phyloP scores from a whole-genome alignment of 2,329 filamentous ascomycete genomes.

The Cyphellophora europaea region DNA sequence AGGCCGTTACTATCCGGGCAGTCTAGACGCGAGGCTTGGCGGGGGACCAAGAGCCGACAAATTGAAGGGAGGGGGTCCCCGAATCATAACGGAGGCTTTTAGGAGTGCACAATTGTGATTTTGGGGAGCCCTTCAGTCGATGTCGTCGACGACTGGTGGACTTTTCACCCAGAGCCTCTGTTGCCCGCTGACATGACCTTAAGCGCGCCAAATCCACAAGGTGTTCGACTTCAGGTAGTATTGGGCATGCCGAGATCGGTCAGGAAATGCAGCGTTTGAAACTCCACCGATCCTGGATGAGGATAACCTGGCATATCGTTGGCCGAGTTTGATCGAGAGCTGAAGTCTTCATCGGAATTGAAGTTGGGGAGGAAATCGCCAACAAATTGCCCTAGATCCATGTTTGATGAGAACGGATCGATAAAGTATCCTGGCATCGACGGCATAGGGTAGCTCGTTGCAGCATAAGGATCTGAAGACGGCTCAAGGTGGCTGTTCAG shows the following conservation, averaged over 20 bases:
- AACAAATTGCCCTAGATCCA: background rate
- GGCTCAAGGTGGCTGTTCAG: background rate
- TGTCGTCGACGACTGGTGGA: too few relatives aligned
- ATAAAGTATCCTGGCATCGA: background rate
- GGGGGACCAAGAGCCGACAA: too few relatives aligned
- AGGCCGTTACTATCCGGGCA: too few relatives aligned
- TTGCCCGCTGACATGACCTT: too few relatives aligned
- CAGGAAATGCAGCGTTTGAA: background rate
- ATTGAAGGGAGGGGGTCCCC: too few relatives aligned
- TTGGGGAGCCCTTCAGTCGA: too few relatives aligned
- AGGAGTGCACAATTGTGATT: too few relatives aligned
- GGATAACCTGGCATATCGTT: background rate
- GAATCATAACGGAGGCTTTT: too few relatives aligned
- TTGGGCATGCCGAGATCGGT: background rate
- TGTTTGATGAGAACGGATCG: background rate
- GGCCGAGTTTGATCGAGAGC: background rate
- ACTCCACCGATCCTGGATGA: background rate
- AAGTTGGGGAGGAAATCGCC: background rate
- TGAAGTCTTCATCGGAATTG: background rate
- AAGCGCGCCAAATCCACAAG: too few relatives aligned
- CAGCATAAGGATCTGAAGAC: background rate
- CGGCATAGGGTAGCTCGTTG: background rate
- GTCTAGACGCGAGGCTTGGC: too few relatives aligned
- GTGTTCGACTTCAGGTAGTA: too few relatives aligned
- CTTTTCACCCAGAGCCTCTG: too few relatives aligned